Evolutionary conservation across 768 basidiomycete genomes (phyloP), one percentile per base, ranked within the genome.

Genomic region (Boletellus sp.): DNA sequence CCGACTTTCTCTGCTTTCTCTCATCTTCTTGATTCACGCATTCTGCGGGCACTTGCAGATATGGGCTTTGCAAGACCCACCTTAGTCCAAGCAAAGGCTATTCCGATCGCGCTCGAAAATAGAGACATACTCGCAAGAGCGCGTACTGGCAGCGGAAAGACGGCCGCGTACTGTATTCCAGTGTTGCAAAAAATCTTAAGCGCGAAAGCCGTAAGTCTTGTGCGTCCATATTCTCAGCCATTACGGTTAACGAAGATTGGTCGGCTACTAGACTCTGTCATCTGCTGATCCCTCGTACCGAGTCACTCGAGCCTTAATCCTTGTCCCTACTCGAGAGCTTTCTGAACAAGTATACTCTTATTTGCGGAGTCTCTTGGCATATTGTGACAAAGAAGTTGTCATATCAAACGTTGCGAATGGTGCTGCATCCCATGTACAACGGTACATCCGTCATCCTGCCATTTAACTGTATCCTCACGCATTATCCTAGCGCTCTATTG

Each of bases 71-170:
- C 91, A 16, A 80, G 84, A 34, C 96, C 96, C 7, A 99, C 96
- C 0, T 79, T 90, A 26, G 87, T 99, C 16, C 96, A 99, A 67
- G 78, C 79, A 9, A 92, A 90, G 65, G 87, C 91, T 4, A 94
- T 99, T 42, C 94, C 95, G 1, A 78, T 95, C 16, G 92, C 94
- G 1, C 78, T 99, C 31, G 88, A 93, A 67, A 84, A 86, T 56
- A 75, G 78, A 31, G 96, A 99, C 67, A 88, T 99, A 47, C 82
- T 99, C 28, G 95, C 94, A 17, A 81, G 91, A 39, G 95, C 96
- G 3, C 80, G 91, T 28, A 99, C 96, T 3, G 96, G 96, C 16
- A 94, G 90, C 50, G 96, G 96, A 22, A 99, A 99, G 74, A 99
- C 96, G 0, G 91, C 89, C 4, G 93, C 96, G 3, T 99, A 99